Base-by-base conservation (phyloP, 2,329 filamentous ascomycete genomes). In the Cyanodermella asteris region DNA sequence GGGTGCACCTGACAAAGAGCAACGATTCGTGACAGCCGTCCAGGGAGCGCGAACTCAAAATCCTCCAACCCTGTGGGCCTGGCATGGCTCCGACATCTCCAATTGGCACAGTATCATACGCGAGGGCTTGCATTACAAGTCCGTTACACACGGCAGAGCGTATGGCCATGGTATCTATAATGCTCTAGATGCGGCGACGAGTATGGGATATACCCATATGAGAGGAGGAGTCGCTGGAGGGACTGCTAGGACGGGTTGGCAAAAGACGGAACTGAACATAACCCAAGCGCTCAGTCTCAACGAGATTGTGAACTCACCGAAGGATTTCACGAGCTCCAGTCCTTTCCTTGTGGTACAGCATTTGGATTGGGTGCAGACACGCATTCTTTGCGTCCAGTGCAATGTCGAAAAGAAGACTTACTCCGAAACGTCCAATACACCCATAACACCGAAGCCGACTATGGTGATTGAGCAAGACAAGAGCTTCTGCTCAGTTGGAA, bases 71-170 rank as follows among this genome's bases (percentile, higher is more conserved):
- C 45, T 91, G 2, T 80, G 91, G 38, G 78, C 76, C 0, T 91
- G 75, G 71, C 82, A 93, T 43, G 82, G 81, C 5, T 90, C 77
- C 38, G 44, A 51, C 0, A 34, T 91, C 3, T 35, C 45, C 3
- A 91, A 91, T 38, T 91, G 82, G 82, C 82, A 93, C 45, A 75
- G 72, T 37, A 91, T 93, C 37, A 67, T 91, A 33, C 67, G 81
- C 16, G 66, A 73, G 31, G 81, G 82, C 0, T 53, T 93, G 5
- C 65, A 91, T 42, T 91, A 70, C 47, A 61, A 65, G 4, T 45
- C 61, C 1, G 47, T 52, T 0, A 20, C 43, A 0, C 50, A 84
- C 42, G 82, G 81, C 1, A 65, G 82, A 31, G 54, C 71, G 2
- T 78, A 35, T 38, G 82, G 82, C 0, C 30, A 91, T 40, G 82